Percentiles rank a stretch among this genome's conserved stretches.
Evolutionary conservation across 2,329 filamentous ascomycete species (phyloP).

Genomic region (Hawksworthiomyces lignivorus): DNA sequence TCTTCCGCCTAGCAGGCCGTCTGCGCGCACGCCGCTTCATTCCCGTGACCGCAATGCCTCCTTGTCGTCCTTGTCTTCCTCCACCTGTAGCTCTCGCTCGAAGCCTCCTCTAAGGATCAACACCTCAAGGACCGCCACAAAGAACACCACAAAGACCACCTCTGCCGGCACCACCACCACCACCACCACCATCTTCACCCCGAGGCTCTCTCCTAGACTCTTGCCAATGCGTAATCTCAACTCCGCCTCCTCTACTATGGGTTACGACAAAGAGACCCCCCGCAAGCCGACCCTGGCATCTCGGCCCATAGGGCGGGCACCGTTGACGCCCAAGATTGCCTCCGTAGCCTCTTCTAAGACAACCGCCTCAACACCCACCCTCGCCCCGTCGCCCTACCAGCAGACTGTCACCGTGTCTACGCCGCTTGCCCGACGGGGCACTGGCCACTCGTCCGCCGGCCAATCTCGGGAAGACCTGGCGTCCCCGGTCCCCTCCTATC

Average conservation of each 20-base stretch:
- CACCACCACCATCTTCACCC: constrained; percentile 16
- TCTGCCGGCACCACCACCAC: neutral
- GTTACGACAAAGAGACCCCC: constrained; percentile 34
- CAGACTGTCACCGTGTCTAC: constrained; percentile 29
- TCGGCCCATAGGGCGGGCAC: constrained; percentile 41
- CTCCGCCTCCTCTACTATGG: constrained; percentile 24
- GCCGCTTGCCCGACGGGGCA: constrained; percentile 31
- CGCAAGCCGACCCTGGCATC: constrained; percentile 59
- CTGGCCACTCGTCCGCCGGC: constrained; percentile 15
- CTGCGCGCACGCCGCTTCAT: constrained; percentile 17
- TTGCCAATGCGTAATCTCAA: constrained; percentile 10
- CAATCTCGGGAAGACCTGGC: constrained; percentile 39
- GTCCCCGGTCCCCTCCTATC: constrained; percentile 45
- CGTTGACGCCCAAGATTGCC: constrained; percentile 50
- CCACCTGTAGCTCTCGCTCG: neutral
- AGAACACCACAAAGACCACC: no score
- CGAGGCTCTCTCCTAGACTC: neutral
- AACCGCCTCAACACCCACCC: neutral
- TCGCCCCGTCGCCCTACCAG: constrained; percentile 14
- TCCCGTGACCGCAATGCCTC: constrained; percentile 32
- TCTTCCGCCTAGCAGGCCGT: neutral
- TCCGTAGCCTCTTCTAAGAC: constrained; percentile 18
- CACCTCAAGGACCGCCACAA: no score
- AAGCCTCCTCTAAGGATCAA: no score
- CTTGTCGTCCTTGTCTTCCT: constrained; percentile 3